Base-by-base conservation (phyloP, 768 basidiomycete species). In the Brasilioporus rufonigricans region DNA sequence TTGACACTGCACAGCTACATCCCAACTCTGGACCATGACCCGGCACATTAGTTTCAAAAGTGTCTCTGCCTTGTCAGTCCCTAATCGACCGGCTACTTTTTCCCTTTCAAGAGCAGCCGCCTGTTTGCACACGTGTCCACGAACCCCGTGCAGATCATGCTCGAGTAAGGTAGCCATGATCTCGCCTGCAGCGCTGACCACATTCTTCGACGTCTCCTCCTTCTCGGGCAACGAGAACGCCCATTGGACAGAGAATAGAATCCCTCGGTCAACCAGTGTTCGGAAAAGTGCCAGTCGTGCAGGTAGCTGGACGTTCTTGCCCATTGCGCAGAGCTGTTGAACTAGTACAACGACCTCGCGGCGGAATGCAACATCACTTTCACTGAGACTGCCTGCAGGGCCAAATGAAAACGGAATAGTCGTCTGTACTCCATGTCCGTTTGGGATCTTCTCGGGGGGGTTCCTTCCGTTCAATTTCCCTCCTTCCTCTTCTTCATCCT, bases 271-370 rank as follows among this genome's bases (percentile, higher is more conserved):
- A 48, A 95, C 84, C 23, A 98, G 80, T 9, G 85, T 79, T 45
- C 93, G 86, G 74, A 96, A 98, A 11, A 98, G 81, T 3, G 83
- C 76, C 69, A 95, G 79, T 35, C 97, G 89, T 16, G 88, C 82
- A 16, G 89, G 87, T 18, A 97, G 78, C 68, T 98, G 96, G 10
- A 98, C 88, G 66, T 93, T 94, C 80, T 98, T 99, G 55, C 91
- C 94, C 91, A 99, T 95, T 53, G 87, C 79, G 65, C 91, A 91
- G 10, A 98, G 82, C 61, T 98, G 93, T 63, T 97, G 93, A 44
- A 99, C 78, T 58, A 99, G 86, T 41, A 88, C 73, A 44, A 98
- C 81, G 26, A 94, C 89, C 62, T 95, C 89, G 32, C 83, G 81
- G 57, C 86, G 83, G 33, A 82, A 78, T 29, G 66, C 71, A 48